These are phyloP conservation scores for Tetrastigma voinierianum DNA, from an alignment of 164 flowering plant genomes.

Conservation along the genomic window DNA sequence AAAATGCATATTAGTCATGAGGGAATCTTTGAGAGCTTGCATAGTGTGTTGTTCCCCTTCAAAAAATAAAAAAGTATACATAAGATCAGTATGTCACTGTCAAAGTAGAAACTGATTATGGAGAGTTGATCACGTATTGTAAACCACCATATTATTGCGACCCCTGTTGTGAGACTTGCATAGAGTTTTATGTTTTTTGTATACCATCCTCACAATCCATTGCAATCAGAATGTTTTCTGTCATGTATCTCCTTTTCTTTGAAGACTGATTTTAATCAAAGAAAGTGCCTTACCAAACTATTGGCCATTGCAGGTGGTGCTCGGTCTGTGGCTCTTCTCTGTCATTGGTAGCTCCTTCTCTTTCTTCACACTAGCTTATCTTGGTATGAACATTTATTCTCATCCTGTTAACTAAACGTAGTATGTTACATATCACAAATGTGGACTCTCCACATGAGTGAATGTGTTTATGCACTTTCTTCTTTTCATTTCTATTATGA, in stretches of 20 bases:
- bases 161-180: too few species aligned
- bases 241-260: too few species aligned
- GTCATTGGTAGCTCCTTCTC: constrained; percentile 80
- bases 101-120: too few species aligned
- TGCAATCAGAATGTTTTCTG: not conserved
- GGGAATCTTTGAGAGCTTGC: too few species aligned
- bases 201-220: not conserved
- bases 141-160: too few species aligned
- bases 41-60: too few species aligned
- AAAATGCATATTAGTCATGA: too few species aligned
- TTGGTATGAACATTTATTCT: constrained; percentile 49
- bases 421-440: not conserved
- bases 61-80: too few species aligned
- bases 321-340: constrained; percentile 80
- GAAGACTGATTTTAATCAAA: not conserved
- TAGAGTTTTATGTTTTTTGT: not conserved
- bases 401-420: not conserved
- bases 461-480: not conserved
- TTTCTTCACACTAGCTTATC: constrained; percentile 82
- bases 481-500: not conserved
- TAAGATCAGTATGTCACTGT: too few species aligned
- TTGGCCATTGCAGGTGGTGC: constrained; percentile 63
- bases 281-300: not conserved
- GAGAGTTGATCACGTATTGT: too few species aligned
- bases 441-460: not conserved